Evolutionary conservation across 305 asterid species (phyloP), one percentile per base, ranked within the genome.

Genomic region (Fraxinus angustifolia): DNA sequence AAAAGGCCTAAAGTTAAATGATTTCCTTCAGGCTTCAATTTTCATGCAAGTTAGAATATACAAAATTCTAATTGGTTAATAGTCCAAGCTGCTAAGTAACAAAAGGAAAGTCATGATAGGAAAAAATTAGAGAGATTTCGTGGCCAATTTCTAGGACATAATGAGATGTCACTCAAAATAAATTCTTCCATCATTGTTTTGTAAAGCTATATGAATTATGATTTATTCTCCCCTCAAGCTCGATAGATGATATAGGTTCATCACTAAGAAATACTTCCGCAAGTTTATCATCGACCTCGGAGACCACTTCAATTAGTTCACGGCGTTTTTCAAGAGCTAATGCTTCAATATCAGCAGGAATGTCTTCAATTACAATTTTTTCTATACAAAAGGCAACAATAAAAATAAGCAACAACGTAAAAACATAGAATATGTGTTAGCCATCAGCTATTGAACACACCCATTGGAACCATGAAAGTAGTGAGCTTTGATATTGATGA

Each of bases 251-350:
- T 90, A 93, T 93, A 86, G 98, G 96, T 74, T 94, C 98, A 83
- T 94, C 99, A 31, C 90, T 90, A 56, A 96, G 94, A 86, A 93
- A 96, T 70, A 87, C 83, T 85, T 96, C 99, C 1, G 98, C 98
- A 84, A 94, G 94, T 82, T 85, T 76, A 85, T 96, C 99, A 87
- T 96, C 99, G 85, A 96, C 98, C 91, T 94, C 98, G 34, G 97
- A 94, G 67, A 96, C 97, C 28, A 77, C 80, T 89, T 96, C 99
- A 86, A 96, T 82, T 77, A 96, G 89, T 78, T 96, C 98, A 75
- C 91, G 96, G 21, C 97, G 93, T 86, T 94, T 94, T 84, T 94
- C 97, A 76, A 85, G 83, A 83, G 94, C 96, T 65, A 83, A 33
- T 73, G 87, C 92, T 89, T 89, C 90, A 80, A 93, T 79, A 87